Base-by-base conservation (phyloP, 2,329 filamentous ascomycete species). In the Colletotrichum trifolii region DNA sequence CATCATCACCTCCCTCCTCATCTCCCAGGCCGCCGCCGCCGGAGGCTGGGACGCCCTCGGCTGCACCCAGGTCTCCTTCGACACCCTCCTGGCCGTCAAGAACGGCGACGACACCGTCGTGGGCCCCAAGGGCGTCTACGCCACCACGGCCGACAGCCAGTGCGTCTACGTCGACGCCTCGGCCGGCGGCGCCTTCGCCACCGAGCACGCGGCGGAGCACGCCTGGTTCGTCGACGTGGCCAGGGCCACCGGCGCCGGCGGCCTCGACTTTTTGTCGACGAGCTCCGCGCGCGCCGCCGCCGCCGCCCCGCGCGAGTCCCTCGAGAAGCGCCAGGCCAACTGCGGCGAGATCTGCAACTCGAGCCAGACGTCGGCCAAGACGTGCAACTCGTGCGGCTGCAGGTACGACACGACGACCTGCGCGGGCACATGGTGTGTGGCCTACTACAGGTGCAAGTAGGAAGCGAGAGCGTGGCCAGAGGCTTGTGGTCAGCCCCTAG, bases 151-250 rank as follows among this genome's bases (percentile, higher is more conserved):
- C 34, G 47, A 50, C 47, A 9, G 13, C 47, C 47, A 50, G 34
- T 50, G 47, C 13, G 47, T 50, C 47, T 50, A 36, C 47, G 47
- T 50, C 13, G 47, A 50, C 34, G 47, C 47, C 13, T 50, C 47
- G 2, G 25, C 47, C 12, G 47, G 47, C 7, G 36, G 47, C 13
- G 47, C 10, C 34, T 50, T 50, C 15, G 35, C 47, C 1, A 12
- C 6, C 12, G 47, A 50, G 6, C 25, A 50, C 10, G 25, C 47
- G 1, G 25, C 35, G 34, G 6, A 15, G 12, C n/a, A 50, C 34
- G 34, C 25, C 12, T 36, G 9, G 6, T 34, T 50, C 9, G 15
- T 50, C 13, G 33, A 10, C 34, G 47, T 12, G 6, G 47, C 47
- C 11, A 36, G 36, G 47, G 15, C 2, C 8, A 13, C 12, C 43